Base-by-base conservation (phyloP, 495 filamentous ascomycete genomes). In the Xylaria sp. region DNA sequence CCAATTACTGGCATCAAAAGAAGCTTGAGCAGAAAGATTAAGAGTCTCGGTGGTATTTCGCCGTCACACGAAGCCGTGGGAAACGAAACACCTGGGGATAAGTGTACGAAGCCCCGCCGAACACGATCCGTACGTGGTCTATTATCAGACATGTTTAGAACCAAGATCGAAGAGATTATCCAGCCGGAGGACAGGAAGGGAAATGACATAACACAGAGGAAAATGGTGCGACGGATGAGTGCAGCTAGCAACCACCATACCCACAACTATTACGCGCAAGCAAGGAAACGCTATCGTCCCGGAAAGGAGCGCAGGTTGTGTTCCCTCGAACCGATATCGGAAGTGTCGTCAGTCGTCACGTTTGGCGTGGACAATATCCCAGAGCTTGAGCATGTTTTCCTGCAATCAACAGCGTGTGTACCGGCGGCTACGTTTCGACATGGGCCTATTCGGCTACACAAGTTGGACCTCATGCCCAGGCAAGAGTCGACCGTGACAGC, bases 311-410 rank as follows among this genome's bases (percentile, higher is more conserved):
- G 35, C 31, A 6, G n/a, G 5, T 0, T 26, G 26, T 33, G 14
- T 17, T 17, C 24, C 19, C 65, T 68, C 31, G 65, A 55, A 19
- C 50, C 50, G 11, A 58, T 68, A n/a, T 44, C 65, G 1, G 65
- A 57, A 48, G n/a, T 55, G 14, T 50, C 43, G 19, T 53, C 63
- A 21, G 24, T 67, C 7, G 64, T 41, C n/a, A 50, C 35, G 17
- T 26, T 29, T 24, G 21, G 26, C 0, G 24, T 8, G 3, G 21
- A 58, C 14, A 58, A 12, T 17, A 43, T 43, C n/a, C 43, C n/a
- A 41, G 21, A 68, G 15, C 19, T 17, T 14, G 48, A 43, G 40
- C 15, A 31, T 19, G 12, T 68, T 29, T 58, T 19, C 19, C n/a
- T 68, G 21, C 29, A 24, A 46, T 68, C 21, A 29, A 55, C 50